phyloP scores from a whole-genome alignment of 2,329 filamentous ascomycete species.

The Neophaeococcomyces aloes region DNA sequence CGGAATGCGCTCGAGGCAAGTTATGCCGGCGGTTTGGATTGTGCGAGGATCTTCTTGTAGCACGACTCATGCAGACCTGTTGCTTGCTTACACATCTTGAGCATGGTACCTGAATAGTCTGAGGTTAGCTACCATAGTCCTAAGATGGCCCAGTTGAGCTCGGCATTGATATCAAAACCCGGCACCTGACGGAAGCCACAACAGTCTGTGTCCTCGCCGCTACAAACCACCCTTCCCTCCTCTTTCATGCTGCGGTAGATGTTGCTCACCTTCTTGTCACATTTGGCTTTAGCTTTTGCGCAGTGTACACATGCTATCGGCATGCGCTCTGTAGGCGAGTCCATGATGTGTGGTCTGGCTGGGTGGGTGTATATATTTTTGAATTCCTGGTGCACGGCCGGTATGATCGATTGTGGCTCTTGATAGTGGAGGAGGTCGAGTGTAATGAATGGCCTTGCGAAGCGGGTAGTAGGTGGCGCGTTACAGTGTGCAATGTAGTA shows the following conservation, averaged over 20 bases:
- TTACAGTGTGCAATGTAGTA: background rate
- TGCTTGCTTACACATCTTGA: slow-evolving; percentile 23
- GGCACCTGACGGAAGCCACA: too few relatives aligned
- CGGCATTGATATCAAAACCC: slow-evolving; percentile 7
- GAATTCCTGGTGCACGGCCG: background rate
- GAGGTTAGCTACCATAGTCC: too few relatives aligned
- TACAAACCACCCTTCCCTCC: background rate
- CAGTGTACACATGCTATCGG: slow-evolving; percentile 23
- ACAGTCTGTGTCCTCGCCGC: too few relatives aligned
- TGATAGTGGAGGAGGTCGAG: background rate
- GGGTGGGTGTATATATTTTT: background rate
- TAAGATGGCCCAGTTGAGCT: too few relatives aligned
- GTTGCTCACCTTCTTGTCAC: slow-evolving; percentile 22
- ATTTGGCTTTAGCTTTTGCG: slow-evolving; percentile 24
- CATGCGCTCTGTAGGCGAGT: slow-evolving; percentile 21
- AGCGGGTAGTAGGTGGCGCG: background rate
- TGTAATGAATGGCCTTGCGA: background rate
- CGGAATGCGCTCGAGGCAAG: slow-evolving; percentile 18
- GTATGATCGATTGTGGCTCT: background rate
- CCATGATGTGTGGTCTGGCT: slow-evolving; percentile 17
- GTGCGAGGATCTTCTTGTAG: slow-evolving; percentile 21
- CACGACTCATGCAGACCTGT: slow-evolving; percentile 21
- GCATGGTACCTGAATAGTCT: slow-evolving; percentile 19
- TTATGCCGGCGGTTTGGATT: slow-evolving; percentile 18
- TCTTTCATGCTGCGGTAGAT: background rate